These are phyloP conservation scores for Jamesozyma rosinii DNA, from an alignment of 805 yeast genomes.

Conservation along the genomic window DNA sequence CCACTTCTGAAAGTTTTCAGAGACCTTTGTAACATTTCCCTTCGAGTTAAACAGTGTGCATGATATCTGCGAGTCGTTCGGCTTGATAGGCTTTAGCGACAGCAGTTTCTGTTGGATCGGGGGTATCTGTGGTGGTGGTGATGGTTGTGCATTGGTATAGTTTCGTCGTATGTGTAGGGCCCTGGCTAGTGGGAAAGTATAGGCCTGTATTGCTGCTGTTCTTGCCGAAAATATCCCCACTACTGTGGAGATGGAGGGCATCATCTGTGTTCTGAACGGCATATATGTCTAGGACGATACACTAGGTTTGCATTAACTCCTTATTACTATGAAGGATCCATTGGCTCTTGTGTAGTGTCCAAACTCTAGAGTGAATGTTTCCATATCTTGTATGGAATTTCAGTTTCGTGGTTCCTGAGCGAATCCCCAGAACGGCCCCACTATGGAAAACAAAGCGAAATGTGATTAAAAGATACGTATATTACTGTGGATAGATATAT, in stretches of 20 bases:
- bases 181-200: neutral
- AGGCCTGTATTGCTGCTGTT: neutral
- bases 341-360: too few species aligned
- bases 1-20: conserved; percentile 71
- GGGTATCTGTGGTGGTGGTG: neutral
- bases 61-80: conserved; percentile 43
- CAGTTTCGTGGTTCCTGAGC: neutral
- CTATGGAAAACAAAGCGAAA: neutral
- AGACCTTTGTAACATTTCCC: conserved; percentile 71
- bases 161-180: neutral
- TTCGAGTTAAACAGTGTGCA: conserved; percentile 73
- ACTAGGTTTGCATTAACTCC: neutral
- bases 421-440: neutral
- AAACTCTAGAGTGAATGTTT: neutral
- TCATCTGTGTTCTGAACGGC: neutral
- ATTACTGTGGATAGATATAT: neutral
- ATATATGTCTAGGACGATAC: neutral
- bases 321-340: too few species aligned
- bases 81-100: conserved; percentile 32
- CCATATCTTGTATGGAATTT: neutral
- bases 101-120: conserved; percentile 10
- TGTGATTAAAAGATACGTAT: neutral
- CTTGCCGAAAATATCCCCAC: neutral
- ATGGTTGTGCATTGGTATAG: neutral
- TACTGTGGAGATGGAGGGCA: neutral